Conservation (phyloP, 345 rosid genomes). For the Bruguiera parviflora region DNA sequence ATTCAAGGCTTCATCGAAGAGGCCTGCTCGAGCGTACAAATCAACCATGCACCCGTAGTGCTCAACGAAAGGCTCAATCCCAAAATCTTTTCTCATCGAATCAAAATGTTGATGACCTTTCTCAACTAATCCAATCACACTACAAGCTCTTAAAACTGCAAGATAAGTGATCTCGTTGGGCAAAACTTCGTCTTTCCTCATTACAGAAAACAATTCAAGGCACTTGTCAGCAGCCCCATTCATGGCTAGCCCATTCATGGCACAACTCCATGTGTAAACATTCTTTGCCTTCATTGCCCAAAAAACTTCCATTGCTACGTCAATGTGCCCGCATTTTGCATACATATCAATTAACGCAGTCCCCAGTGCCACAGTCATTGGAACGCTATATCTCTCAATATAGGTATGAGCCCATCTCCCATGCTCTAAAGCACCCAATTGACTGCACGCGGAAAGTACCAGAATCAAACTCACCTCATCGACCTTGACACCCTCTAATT, state of each 20-base stretch:
- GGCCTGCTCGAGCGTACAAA: slow-evolving; percentile 54
- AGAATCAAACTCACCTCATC: slow-evolving; percentile 54
- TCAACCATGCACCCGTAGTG: slow-evolving; percentile 79
- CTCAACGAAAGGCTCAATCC: slow-evolving; percentile 51
- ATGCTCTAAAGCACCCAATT: slow-evolving; percentile 53
- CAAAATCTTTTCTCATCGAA: slow-evolving; percentile 46
- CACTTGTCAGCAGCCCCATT: slow-evolving; percentile 46
- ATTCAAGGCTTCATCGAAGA: slow-evolving; percentile 41
- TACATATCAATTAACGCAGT: slow-evolving; percentile 62
- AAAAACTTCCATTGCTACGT: slow-evolving; percentile 53
- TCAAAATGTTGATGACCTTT: slow-evolving; percentile 48
- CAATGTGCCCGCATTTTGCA: slow-evolving; percentile 54
- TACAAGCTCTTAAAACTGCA: slow-evolving; percentile 55
- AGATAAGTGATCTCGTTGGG: slow-evolving; percentile 55
- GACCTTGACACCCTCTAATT: slow-evolving; percentile 50
- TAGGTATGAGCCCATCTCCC: slow-evolving; percentile 67
- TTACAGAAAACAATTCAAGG: slow-evolving; percentile 48
- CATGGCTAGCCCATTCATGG: slow-evolving; percentile 56
- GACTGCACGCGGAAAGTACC: slow-evolving; percentile 58
- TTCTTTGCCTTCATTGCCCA: slow-evolving; percentile 52
- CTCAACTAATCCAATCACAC: slow-evolving; percentile 48
- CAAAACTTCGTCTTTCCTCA: slow-evolving; percentile 38
- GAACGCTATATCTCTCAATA: slow-evolving; percentile 47
- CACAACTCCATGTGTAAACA: slow-evolving; percentile 59
- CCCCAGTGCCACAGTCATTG: slow-evolving; percentile 45